Percentiles rank a stretch among this genome's conserved stretches.
These are phyloP conservation scores for Pythium sukuiense DNA, from an alignment of 352 stramenopile species.

Conservation along the genomic window DNA sequence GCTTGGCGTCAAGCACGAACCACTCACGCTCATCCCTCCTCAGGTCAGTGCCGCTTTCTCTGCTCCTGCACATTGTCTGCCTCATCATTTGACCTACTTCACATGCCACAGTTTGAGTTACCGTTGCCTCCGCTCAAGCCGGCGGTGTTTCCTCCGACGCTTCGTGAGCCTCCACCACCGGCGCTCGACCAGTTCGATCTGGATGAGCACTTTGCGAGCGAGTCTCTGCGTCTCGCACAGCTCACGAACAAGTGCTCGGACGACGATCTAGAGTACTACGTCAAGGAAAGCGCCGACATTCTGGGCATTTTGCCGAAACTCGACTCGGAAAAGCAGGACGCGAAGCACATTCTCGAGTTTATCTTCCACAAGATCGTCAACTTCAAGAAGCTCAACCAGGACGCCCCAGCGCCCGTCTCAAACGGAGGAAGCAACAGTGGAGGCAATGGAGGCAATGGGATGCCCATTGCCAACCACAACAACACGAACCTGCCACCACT, in stretches of 20 bases:
- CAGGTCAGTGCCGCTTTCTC: conserved; percentile 38
- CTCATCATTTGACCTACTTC: not conserved
- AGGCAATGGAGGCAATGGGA: not conserved
- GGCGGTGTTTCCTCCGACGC: conserved; percentile 92
- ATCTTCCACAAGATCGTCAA: conserved; percentile 92
- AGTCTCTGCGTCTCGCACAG: conserved; percentile 90
- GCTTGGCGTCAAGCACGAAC: conserved; percentile 94
- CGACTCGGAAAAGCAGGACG: conserved; percentile 67
- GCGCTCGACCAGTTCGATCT: conserved; percentile 96
- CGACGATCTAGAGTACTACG: conserved; percentile 94
- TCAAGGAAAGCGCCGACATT: conserved; percentile 92
- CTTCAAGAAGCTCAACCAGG: conserved; percentile 93
- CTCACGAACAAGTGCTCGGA: conserved; percentile 96
- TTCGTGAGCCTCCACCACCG: conserved; percentile 88
- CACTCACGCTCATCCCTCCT: conserved; percentile 92
- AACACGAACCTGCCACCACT: conserved; percentile 3
- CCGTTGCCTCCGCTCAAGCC: conserved; percentile 92
- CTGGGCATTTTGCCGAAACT: conserved; percentile 85
- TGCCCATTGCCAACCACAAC: conserved; percentile 3
- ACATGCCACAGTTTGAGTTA: conserved; percentile 95
- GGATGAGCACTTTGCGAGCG: conserved; percentile 95
- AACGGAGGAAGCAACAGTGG: not conserved
- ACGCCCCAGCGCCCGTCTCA: conserved; percentile 26
- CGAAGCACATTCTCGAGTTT: conserved; percentile 91
- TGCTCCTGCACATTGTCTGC: not conserved